Percentiles rank a stretch among this genome's conserved stretches.
These are phyloP conservation scores for Ceratocystiopsis sp. DNA, from an alignment of 2,329 filamentous ascomycete genomes.

Conservation along the genomic window DNA sequence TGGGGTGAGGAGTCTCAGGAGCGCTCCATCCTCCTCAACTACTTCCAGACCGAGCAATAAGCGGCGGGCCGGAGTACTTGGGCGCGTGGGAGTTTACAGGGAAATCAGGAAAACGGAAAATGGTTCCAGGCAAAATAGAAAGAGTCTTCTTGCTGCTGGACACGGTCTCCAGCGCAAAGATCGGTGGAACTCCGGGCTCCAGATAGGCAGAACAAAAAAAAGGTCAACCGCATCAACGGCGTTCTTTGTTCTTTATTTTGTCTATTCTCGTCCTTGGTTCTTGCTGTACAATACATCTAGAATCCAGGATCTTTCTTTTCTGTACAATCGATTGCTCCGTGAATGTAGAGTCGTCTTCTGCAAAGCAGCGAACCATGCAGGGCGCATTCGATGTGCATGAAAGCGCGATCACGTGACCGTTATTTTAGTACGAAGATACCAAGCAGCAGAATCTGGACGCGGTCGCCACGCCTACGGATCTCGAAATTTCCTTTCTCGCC, in stretches of 20 bases:
- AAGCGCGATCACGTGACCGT: no score
- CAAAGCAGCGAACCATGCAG: no score
- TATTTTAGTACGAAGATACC: no score
- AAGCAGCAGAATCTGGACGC: no score
- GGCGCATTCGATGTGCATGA: background rate
- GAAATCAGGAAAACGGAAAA: slow-evolving; percentile 2
- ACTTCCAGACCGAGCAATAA: slow-evolving; percentile 91
- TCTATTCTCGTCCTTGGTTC: background rate
- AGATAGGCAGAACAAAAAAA: slow-evolving; percentile 5
- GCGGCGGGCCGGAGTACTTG: slow-evolving; percentile 2
- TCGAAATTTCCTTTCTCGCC: no score
- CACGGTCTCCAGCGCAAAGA: background rate
- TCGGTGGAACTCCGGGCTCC: slow-evolving; percentile 4
- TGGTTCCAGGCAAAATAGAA: background rate
- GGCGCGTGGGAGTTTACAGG: background rate
- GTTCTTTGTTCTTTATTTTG: background rate
- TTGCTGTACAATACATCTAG: no score
- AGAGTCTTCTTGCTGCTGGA: background rate
- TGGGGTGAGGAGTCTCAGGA: slow-evolving; percentile 99
- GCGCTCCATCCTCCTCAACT: slow-evolving; percentile 97
- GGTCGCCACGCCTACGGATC: no score
- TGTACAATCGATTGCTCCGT: no score
- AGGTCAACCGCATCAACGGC: background rate
- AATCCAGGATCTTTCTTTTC: no score
- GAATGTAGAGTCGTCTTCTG: no score